Percentiles rank a stretch among this genome's conserved stretches.
phyloP scores from a whole-genome alignment of 331 rosid genomes.

The Prunus yedoensis region DNA sequence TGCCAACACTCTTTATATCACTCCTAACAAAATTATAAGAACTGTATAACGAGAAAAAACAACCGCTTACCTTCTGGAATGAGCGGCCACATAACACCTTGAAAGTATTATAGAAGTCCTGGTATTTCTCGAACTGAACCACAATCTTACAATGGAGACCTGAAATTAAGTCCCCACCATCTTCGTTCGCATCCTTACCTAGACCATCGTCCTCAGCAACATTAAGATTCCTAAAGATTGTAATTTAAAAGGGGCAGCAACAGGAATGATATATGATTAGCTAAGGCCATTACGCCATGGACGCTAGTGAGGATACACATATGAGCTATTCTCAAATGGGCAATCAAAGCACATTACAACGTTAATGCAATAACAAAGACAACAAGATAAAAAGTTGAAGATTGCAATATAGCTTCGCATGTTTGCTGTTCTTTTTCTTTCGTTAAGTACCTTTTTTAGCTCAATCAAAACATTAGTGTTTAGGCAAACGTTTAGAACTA shows the following conservation, averaged over 20 bases:
- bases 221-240: conserved; percentile 69
- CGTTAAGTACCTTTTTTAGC: neutral
- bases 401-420: neutral
- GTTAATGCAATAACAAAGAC: neutral
- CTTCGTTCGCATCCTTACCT: conserved; percentile 64
- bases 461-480: neutral
- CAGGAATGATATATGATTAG: conserved; percentile 24
- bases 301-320: neutral
- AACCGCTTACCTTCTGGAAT: conserved; percentile 67
- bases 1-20: neutral
- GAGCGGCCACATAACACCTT: conserved; percentile 79
- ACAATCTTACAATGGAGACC: conserved; percentile 90
- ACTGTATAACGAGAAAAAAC: neutral
- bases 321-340: neutral
- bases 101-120: conserved; percentile 72
- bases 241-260: conserved; percentile 22
- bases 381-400: neutral
- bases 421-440: neutral
- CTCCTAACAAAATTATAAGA: neutral
- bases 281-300: conserved; percentile 2
- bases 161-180: conserved; percentile 54
- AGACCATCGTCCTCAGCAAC: conserved; percentile 80
- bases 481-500: neutral
- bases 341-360: neutral
- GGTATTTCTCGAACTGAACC: conserved; percentile 81